Percentiles rank a stretch among this genome's conserved stretches.
Evolutionary conservation across 176 grass and related monocot genomes (phyloP).

Genomic region (Zoysia pacifica): DNA sequence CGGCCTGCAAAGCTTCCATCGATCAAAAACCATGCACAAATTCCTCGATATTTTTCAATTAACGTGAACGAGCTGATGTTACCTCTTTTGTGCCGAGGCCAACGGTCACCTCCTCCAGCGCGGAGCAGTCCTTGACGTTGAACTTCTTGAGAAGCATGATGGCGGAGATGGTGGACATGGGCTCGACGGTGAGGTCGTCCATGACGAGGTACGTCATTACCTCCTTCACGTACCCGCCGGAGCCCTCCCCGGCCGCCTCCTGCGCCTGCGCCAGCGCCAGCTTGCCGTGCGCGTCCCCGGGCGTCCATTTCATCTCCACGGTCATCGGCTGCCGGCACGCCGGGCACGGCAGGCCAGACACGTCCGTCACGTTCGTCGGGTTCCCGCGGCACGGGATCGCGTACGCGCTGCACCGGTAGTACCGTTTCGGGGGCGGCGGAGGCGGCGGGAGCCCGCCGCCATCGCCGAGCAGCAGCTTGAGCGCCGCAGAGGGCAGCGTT

Average conservation of each 20-base stretch:
- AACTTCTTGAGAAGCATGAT: conserved; percentile 71
- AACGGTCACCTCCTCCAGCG: conserved; percentile 49
- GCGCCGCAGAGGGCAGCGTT: conserved; percentile 25
- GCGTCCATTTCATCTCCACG: conserved; percentile 43
- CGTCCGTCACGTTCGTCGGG: conserved; percentile 44
- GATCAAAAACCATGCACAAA: background rate
- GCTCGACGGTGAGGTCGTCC: conserved; percentile 60
- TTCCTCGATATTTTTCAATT: too few relatives aligned
- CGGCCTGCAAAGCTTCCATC: conserved; percentile 5
- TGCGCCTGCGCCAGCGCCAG: conserved; percentile 15
- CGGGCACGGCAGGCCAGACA: conserved; percentile 35
- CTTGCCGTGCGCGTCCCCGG: conserved; percentile 38
- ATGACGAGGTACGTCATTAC: conserved; percentile 63
- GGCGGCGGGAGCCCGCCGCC: background rate
- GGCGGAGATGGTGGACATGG: conserved; percentile 72
- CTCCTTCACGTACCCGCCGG: conserved; percentile 56
- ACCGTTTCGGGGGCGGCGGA: conserved; percentile 18
- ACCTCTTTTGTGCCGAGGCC: conserved; percentile 45
- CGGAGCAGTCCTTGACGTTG: conserved; percentile 46
- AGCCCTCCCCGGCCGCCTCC: conserved; percentile 7
- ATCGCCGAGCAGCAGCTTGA: conserved; percentile 24
- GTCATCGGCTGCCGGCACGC: conserved; percentile 44
- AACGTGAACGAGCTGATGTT: background rate
- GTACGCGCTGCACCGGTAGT: conserved; percentile 41
- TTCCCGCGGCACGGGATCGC: background rate